phyloP scores from a whole-genome alignment of 1,284 basidiomycete genomes.

The Trichosporon inkin region DNA sequence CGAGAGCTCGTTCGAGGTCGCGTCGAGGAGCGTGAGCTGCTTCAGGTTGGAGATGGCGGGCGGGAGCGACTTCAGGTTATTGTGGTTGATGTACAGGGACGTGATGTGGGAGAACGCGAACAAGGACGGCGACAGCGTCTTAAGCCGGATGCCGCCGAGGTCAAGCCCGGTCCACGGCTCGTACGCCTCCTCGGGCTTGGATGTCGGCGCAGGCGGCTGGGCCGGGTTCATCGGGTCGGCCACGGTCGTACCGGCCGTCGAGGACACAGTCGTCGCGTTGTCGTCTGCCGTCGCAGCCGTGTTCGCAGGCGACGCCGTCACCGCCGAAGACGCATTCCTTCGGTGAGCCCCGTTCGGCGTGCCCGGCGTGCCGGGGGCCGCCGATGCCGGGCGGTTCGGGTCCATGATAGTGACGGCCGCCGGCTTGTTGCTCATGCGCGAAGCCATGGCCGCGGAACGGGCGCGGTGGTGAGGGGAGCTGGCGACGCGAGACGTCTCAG shows the following conservation, averaged over 20 bases:
- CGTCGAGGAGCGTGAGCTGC: slow-evolving; percentile 84
- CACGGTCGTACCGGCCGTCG: slow-evolving; percentile 13
- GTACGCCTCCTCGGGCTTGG: slow-evolving; percentile 38
- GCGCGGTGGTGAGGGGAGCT: slow-evolving; percentile 58
- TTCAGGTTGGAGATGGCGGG: slow-evolving; percentile 77
- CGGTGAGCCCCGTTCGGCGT: slow-evolving; percentile 51
- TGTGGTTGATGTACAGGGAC: slow-evolving; percentile 96
- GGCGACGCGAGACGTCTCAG: slow-evolving; percentile 53
- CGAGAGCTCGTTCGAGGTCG: slow-evolving; percentile 81
- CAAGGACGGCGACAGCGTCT: slow-evolving; percentile 77
- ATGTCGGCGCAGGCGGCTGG: slow-evolving; percentile 32
- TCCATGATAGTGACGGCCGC: slow-evolving; percentile 52
- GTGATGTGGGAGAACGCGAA: slow-evolving; percentile 92
- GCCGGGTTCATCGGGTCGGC: slow-evolving; percentile 39
- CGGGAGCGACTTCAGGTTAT: slow-evolving; percentile 74
- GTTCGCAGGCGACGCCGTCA: neutral
- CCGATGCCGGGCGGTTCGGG: slow-evolving; percentile 36
- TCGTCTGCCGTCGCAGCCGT: slow-evolving; percentile 15
- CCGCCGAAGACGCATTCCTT: slow-evolving; percentile 33
- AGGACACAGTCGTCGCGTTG: slow-evolving; percentile 6
- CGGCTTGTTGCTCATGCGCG: slow-evolving; percentile 53
- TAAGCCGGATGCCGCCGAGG: slow-evolving; percentile 91
- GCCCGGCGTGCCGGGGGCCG: slow-evolving; percentile 15
- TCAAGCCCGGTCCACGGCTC: slow-evolving; percentile 83
- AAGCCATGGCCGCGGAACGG: slow-evolving; percentile 56